phyloP scores from a whole-genome alignment of 1,139 yeast genomes.

The Yamadazyma dushanensis region DNA sequence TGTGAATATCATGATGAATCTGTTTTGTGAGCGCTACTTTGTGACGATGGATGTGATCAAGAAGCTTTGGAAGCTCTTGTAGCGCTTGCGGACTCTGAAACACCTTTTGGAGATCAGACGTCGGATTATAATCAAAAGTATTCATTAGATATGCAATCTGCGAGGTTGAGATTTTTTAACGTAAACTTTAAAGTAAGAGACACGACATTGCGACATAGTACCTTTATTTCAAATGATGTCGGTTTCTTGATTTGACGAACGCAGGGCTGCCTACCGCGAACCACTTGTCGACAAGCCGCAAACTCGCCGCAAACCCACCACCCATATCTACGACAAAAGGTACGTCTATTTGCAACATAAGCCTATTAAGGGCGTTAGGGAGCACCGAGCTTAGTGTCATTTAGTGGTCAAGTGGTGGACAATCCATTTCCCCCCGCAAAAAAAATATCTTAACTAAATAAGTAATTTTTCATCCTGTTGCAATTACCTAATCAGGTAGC shows the following conservation, averaged over 20 bases:
- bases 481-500: constrained; percentile 10
- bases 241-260: too few species aligned
- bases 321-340: too few species aligned
- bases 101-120: constrained; percentile 32
- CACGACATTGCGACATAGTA: background rate
- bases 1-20: constrained; percentile 31
- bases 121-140: constrained; percentile 19
- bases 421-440: background rate
- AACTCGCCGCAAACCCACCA: too few species aligned
- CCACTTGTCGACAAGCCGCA: too few species aligned
- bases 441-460: background rate
- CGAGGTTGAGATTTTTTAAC: background rate
- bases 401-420: too few species aligned
- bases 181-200: background rate
- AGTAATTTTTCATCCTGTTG: background rate
- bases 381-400: too few species aligned
- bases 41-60: constrained; percentile 41
- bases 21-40: constrained; percentile 46
- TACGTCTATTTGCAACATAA: too few species aligned
- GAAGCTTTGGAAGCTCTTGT: constrained; percentile 46
- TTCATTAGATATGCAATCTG: too few species aligned
- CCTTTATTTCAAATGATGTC: too few species aligned
- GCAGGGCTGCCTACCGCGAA: too few species aligned
- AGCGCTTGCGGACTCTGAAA: constrained; percentile 46
- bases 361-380: too few species aligned